These are phyloP conservation scores for Elsinoe arachidis DNA, from an alignment of 2,329 filamentous ascomycete genomes.

Conservation along the genomic window DNA sequence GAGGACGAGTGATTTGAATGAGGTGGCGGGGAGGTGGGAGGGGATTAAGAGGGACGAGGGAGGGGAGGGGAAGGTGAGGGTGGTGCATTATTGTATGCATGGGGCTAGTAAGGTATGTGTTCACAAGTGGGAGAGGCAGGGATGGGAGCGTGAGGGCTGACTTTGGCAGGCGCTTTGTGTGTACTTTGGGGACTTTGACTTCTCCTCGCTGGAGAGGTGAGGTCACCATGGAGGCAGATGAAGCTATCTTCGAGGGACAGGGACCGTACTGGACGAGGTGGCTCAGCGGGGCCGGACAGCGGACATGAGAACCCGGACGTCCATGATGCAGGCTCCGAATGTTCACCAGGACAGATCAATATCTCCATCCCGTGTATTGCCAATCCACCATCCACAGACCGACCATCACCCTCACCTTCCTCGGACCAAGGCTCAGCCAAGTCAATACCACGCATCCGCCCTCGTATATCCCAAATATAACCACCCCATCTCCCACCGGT, in stretches of 20 bases:
- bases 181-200: slow-evolving; percentile 47
- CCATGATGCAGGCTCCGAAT: too few relatives aligned
- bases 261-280: too few relatives aligned
- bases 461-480: background rate
- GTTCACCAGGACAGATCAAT: too few relatives aligned
- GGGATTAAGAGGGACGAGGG: slow-evolving; percentile 25
- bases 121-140: background rate
- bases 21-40: slow-evolving; percentile 52
- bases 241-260: too few relatives aligned
- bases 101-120: slow-evolving; percentile 69
- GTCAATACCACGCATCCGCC: background rate
- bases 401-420: too few relatives aligned
- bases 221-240: background rate
- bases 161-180: slow-evolving; percentile 45
- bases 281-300: too few relatives aligned
- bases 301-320: too few relatives aligned
- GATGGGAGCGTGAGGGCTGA: background rate
- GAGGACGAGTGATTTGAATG: slow-evolving; percentile 70
- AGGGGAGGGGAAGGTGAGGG: slow-evolving; percentile 52
- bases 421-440: background rate
- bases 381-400: too few relatives aligned
- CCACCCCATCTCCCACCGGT: background rate
- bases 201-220: slow-evolving; percentile 17
- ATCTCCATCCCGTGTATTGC: too few relatives aligned
- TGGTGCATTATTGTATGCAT: slow-evolving; percentile 85